phyloP scores from a whole-genome alignment of 116 monocot genomes.

The Phalaenopsis hybrid region DNA sequence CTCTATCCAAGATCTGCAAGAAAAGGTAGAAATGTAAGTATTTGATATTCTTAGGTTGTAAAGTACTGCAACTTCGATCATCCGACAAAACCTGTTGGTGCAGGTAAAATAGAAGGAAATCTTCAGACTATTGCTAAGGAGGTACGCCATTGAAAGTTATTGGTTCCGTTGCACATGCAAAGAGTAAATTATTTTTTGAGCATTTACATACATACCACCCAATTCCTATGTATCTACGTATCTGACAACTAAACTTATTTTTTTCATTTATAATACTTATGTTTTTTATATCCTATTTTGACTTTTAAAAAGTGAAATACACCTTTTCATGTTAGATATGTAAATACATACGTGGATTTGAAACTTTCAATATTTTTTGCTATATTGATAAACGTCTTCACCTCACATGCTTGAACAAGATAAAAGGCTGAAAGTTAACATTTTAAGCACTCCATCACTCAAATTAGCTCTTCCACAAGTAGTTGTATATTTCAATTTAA shows the following conservation, averaged over 20 bases:
- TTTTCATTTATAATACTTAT: too few relatives aligned
- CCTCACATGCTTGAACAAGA: background rate
- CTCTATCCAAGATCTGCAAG: background rate
- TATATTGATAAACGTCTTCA: background rate
- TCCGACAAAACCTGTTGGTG: background rate
- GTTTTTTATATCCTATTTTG: too few relatives aligned
- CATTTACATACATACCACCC: too few relatives aligned
- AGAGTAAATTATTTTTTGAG: background rate
- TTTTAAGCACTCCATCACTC: background rate
- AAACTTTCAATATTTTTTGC: background rate
- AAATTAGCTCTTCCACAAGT: background rate
- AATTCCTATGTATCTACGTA: too few relatives aligned
- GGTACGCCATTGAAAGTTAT: slow-evolving; percentile 8
- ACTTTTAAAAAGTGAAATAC: too few relatives aligned
- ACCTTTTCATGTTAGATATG: too few relatives aligned
- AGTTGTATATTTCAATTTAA: background rate
- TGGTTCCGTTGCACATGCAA: background rate
- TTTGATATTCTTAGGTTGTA: background rate
- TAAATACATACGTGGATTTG: too few relatives aligned
- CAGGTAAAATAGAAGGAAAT: background rate
- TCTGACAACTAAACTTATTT: too few relatives aligned
- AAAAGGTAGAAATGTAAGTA: slow-evolving; percentile 7
- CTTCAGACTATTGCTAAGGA: background rate
- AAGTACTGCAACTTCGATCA: background rate
- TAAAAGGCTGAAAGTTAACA: background rate